Base-by-base conservation (phyloP, 352 stramenopile species). In the Pythium brachiatum region DNA sequence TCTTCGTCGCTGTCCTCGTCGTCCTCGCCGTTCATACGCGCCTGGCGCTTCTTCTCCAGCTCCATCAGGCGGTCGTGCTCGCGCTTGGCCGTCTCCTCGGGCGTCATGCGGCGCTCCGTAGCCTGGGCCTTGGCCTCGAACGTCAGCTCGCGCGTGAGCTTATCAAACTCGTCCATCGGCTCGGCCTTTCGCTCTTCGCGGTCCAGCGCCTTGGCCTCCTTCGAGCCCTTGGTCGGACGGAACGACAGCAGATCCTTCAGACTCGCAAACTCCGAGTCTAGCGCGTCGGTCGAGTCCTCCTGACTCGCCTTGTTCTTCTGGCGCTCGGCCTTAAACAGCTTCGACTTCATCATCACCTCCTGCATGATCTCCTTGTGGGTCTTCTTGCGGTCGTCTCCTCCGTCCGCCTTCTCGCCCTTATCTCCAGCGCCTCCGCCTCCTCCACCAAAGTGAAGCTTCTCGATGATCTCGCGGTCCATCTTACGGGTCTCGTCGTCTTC, bases 91-190 rank as follows among this genome's bases (percentile, higher is more conserved):
- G 91, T 83, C 66, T 99, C 96, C 71, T 99, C 96, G 0, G 89
- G 83, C 29, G 93, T 98, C 83, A 98, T 95, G 0, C 90, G 96
- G 21, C 96, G 85, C 72, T 99, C 95, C 18, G 88, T 97, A 5
- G 96, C 95, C 52, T 96, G 90, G 0, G 89, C 88, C 71, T 97
- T 97, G n/a, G 81, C 80, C 54, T 98, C 92, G 63, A 97, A 97
- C 73, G 85, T 82, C 26, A 95, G 76, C 64, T 92, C 81, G 8
- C 75, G 72, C 52, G 89, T 89, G 9, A 92, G 71, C 46, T 86
- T 86, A 52, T 95, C 87, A 54, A 97, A 97, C 29, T 93, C 84
- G 46, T 97, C 90, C 69, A 91, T 80, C 9, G 64, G 58, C 8
- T 73, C 72, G 1, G 88, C 73, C 52, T 89, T 95, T 36, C 86